Evolutionary conservation across 441 rosid species (phyloP).

Genomic region (Theobroma grandiflorum): DNA sequence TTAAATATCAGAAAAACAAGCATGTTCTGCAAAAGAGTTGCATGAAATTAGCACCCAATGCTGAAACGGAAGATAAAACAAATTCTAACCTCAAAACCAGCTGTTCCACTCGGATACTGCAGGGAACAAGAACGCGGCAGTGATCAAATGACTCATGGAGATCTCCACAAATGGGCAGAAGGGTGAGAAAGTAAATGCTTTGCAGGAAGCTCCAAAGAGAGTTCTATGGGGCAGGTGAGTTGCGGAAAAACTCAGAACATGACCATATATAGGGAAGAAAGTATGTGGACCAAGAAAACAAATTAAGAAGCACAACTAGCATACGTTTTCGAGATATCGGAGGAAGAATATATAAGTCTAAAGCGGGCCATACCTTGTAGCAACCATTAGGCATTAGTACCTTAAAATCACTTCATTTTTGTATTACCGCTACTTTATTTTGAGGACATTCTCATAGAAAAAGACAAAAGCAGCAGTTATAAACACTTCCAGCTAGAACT

Average conservation of each 20-base stretch:
- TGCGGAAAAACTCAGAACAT: background rate
- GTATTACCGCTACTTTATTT: background rate
- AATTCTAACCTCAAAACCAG: constrained; percentile 14
- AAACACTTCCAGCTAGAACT: constrained; percentile 4
- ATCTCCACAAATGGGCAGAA: background rate
- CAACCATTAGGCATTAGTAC: background rate
- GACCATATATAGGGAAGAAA: background rate
- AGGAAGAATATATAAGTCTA: background rate
- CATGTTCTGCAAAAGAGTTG: background rate
- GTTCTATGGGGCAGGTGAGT: background rate
- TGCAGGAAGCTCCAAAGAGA: background rate
- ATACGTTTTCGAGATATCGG: constrained; percentile 31
- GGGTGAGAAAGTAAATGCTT: background rate
- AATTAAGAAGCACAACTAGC: constrained; percentile 28
- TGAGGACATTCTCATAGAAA: background rate
- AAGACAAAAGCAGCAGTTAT: background rate
- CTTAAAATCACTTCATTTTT: background rate
- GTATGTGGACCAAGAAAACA: constrained; percentile 6
- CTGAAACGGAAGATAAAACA: background rate
- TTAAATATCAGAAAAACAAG: background rate
- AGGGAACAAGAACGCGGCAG: background rate
- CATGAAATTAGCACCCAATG: constrained; percentile 3
- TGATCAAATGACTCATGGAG: background rate
- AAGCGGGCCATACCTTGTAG: background rate
- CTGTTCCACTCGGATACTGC: background rate